Conservation (phyloP, 2,329 filamentous ascomycete genomes). For the Ceratocystis variospora region DNA sequence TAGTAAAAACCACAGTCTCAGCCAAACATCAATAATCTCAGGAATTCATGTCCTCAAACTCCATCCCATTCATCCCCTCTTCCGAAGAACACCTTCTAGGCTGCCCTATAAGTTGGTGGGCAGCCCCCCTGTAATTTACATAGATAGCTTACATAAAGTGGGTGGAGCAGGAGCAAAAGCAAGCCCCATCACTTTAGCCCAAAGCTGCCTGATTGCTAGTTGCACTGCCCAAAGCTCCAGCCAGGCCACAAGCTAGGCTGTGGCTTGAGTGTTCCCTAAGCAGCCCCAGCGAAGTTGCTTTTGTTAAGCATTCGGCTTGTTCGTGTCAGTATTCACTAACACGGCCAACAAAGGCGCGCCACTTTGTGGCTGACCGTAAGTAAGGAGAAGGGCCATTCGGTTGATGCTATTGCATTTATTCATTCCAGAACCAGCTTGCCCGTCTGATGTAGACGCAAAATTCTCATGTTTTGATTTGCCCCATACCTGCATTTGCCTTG, state of each 20-base stretch:
- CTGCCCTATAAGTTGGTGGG: background rate
- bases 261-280: background rate
- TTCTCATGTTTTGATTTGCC: background rate
- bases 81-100: background rate
- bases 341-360: background rate
- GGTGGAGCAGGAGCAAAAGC: background rate
- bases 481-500: background rate
- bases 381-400: too few relatives aligned
- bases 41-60: too few relatives aligned
- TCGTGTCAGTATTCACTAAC: background rate
- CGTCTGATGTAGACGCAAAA: background rate
- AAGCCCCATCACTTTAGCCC: constrained; percentile 1
- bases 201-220: constrained; percentile 5
- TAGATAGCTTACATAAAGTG: background rate
- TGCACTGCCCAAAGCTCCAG: constrained; percentile 2
- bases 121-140: background rate
- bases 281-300: background rate
- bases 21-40: background rate
- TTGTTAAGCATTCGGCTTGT: background rate
- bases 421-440: background rate
- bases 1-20: background rate
- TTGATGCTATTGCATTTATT: too few relatives aligned
- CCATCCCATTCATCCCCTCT: too few relatives aligned
- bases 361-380: background rate
- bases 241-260: background rate